Percentiles rank a stretch among this genome's conserved stretches.
These are phyloP conservation scores for Phytophthora sp. DNA, from an alignment of 352 stramenopile species.

Conservation along the genomic window DNA sequence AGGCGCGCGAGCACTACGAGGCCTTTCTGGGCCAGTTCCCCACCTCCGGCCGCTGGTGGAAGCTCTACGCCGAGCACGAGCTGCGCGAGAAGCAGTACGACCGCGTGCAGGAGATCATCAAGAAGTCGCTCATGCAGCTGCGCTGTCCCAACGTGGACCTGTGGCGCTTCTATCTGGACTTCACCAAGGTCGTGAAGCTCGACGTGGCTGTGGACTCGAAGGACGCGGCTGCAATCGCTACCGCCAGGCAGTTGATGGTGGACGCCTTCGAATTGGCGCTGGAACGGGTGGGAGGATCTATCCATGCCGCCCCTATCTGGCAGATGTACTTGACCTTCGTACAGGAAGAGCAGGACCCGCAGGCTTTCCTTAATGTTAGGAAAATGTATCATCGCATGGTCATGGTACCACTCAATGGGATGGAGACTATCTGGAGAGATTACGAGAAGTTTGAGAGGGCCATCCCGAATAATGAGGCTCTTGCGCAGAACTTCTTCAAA, in stretches of 20 bases:
- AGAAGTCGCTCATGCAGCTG: slow-evolving; percentile 88
- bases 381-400: slow-evolving; percentile 89
- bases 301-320: slow-evolving; percentile 81
- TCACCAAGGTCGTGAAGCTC: slow-evolving; percentile 86
- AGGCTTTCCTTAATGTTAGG: slow-evolving; percentile 78
- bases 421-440: slow-evolving; percentile 87
- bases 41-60: slow-evolving; percentile 87
- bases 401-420: slow-evolving; percentile 72
- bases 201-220: slow-evolving; percentile 74
- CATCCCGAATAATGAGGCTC: slow-evolving; percentile 89
- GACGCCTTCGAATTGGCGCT: slow-evolving; percentile 85
- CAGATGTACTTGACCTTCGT: slow-evolving; percentile 84
- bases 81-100: slow-evolving; percentile 86
- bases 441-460: slow-evolving; percentile 90
- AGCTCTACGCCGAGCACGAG: slow-evolving; percentile 87
- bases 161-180: slow-evolving; percentile 89
- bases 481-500: slow-evolving; percentile 90
- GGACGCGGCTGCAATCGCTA: slow-evolving; percentile 59
- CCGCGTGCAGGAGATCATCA: slow-evolving; percentile 87
- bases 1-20: slow-evolving; percentile 82
- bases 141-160: slow-evolving; percentile 84
- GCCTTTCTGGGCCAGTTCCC: slow-evolving; percentile 72
- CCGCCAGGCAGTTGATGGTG: slow-evolving; percentile 78
- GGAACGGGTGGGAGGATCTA: slow-evolving; percentile 82
- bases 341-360: slow-evolving; percentile 75